Conservation (phyloP, 1,284 basidiomycete genomes). For the Dichomitus squalens region DNA sequence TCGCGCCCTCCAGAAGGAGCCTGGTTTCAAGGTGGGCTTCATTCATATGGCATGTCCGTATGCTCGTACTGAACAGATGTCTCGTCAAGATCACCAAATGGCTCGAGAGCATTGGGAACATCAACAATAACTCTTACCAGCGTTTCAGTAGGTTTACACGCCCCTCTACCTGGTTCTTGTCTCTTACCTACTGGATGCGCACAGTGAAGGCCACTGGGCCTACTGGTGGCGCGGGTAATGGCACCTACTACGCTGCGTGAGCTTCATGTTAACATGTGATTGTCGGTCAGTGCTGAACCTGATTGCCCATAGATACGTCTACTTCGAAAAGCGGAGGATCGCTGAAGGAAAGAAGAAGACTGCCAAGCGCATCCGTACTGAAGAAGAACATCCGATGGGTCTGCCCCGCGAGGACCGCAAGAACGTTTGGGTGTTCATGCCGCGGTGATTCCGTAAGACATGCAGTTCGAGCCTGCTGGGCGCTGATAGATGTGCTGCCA, state of each 20-base stretch:
- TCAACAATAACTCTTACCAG: slow-evolving; percentile 49
- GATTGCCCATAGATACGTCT: slow-evolving; percentile 39
- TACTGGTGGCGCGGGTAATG: slow-evolving; percentile 43
- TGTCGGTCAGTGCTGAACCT: background rate
- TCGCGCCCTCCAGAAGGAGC: slow-evolving; percentile 41
- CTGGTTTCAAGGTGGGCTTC: slow-evolving; percentile 43
- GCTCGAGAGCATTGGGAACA: slow-evolving; percentile 47
- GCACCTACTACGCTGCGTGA: slow-evolving; percentile 48
- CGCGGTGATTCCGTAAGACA: background rate
- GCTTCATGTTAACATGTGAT: slow-evolving; percentile 16
- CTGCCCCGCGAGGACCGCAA: slow-evolving; percentile 36
- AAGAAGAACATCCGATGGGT: slow-evolving; percentile 35
- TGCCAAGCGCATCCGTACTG: slow-evolving; percentile 39
- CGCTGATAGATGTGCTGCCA: background rate
- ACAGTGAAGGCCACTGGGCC: slow-evolving; percentile 46
- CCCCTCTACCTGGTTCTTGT: background rate
- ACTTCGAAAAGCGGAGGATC: slow-evolving; percentile 52
- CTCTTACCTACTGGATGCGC: background rate
- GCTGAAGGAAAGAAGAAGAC: slow-evolving; percentile 51
- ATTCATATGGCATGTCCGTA: no score
- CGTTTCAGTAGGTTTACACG: slow-evolving; percentile 44
- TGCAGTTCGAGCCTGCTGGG: background rate
- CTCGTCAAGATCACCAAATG: slow-evolving; percentile 41
- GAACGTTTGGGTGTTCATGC: slow-evolving; percentile 30
- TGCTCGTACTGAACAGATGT: background rate